Evolutionary conservation across 371 early-diverging fungal genomes (phyloP).

Genomic region (Apophysomyces trapeziformis): DNA sequence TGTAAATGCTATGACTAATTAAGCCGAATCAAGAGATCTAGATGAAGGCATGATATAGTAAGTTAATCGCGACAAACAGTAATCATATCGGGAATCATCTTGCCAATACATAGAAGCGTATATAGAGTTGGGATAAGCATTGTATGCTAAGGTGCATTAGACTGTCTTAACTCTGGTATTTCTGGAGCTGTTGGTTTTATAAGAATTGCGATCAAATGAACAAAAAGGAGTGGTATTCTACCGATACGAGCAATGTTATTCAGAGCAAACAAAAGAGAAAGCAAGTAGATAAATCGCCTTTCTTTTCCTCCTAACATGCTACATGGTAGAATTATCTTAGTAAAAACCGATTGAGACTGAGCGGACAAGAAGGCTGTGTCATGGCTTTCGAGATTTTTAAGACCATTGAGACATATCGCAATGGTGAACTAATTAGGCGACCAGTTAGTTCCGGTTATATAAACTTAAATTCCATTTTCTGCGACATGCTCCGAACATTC

Average conservation of each 20-base stretch:
- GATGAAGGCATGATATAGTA: too few relatives aligned
- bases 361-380: constrained; percentile 60
- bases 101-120: constrained; percentile 41
- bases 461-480: constrained; percentile 44
- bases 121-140: constrained; percentile 51
- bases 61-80: too few relatives aligned
- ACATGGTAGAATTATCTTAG: constrained; percentile 27
- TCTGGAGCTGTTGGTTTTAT: constrained; percentile 36
- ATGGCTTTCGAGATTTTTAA: constrained; percentile 54
- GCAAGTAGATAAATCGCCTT: constrained; percentile 1
- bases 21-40: too few relatives aligned
- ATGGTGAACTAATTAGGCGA: constrained; percentile 28
- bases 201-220: constrained; percentile 56
- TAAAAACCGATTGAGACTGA: constrained; percentile 68
- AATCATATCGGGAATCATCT: too few relatives aligned
- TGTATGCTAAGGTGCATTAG: constrained; percentile 38
- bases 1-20: too few relatives aligned
- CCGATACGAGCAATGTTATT: constrained; percentile 72
- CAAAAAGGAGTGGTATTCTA: constrained; percentile 65
- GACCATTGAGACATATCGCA: constrained; percentile 52
- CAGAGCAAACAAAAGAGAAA: constrained; percentile 65
- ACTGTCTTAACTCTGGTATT: constrained; percentile 39
- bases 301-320: constrained; percentile 29
- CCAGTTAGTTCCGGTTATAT: constrained; percentile 39
- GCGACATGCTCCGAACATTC: constrained; percentile 51